Evolutionary conservation across 352 stramenopile species (phyloP), one percentile per base, ranked within the genome.

Genomic region (Phytophthora pluvialis): DNA sequence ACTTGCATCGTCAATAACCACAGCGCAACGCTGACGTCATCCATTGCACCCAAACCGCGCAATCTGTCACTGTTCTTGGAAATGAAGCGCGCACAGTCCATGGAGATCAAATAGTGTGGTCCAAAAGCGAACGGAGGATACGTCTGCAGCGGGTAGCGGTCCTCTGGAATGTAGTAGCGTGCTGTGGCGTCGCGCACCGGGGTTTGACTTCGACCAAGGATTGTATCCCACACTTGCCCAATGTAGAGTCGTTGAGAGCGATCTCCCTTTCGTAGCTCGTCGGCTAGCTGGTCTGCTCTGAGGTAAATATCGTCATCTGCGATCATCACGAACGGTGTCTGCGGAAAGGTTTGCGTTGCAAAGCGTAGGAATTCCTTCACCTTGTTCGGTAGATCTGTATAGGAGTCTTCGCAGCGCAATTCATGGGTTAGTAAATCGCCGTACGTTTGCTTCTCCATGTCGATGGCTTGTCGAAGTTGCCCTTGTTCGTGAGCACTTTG

Each of bases 1-100:
- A 92, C 78, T 57, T 88, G 75, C 9, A 81, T 73, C 2, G 46
- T 57, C n/a, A 88, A 55, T 48, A 90, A 36, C 83, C 83, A 92
- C 12, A 88, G 33, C 2, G 78, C 77, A 25, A 92, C 57, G 11
- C 73, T 84, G 4, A 85, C 70, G 62, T 91, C 83, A 21, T 92
- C 83, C 12, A 91, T 58, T 0, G 46, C 45, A 1, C 67, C 70
- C 3, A 88, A 29, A 12, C 60, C 70, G 9, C 52, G 62, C 18
- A 80, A 55, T 11, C 31, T 51, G 33, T 47, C 45, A 2, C 39
- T 26, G 40, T 88, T 88, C 18, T 61, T 63, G 11, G 59, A 70
- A 38, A 88, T 83, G 10, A 81, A 88, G 13, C 65, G 39, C 5
- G 60, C 77, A 29, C 75, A 85, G 39, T 86, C 77, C 48, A 67